Evolutionary conservation across 805 yeast genomes (phyloP).

Genomic region (Dipodascus geniculatus): DNA sequence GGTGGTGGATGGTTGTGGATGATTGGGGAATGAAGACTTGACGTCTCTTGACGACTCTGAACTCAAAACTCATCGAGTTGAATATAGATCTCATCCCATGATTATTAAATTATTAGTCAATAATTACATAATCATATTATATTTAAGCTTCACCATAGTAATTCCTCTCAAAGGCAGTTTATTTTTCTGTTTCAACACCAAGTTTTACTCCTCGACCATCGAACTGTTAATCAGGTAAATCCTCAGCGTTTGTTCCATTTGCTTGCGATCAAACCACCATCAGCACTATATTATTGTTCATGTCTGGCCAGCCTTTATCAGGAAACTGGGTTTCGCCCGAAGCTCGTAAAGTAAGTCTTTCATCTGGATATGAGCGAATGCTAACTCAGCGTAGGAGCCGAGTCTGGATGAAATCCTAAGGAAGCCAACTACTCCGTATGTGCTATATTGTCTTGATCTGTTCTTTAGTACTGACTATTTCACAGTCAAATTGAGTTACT

Average conservation of each 20-base stretch:
- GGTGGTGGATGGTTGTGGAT: too few species aligned
- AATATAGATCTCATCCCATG: too few species aligned
- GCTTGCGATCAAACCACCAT: not conserved
- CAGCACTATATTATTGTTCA: not conserved
- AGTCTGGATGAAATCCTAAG: not conserved
- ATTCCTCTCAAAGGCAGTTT: not conserved
- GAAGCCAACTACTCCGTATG: not conserved
- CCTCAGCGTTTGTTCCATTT: too few species aligned
- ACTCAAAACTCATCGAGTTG: too few species aligned
- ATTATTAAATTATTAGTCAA: too few species aligned
- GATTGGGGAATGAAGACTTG: too few species aligned
- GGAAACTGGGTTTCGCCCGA: not conserved
- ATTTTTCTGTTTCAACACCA: not conserved
- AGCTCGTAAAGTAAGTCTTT: not conserved
- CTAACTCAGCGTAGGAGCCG: not conserved
- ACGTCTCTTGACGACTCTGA: too few species aligned
- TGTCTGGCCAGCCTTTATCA: not conserved
- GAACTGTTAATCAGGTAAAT: too few species aligned
- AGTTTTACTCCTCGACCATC: too few species aligned
- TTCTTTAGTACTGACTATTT: not conserved
- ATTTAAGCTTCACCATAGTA: not conserved
- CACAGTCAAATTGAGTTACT: not conserved
- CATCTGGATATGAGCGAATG: not conserved
- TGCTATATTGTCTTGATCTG: not conserved
- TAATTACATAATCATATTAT: not conserved